phyloP scores from a whole-genome alignment of 805 yeast genomes.

The Cyberlindnera veronae region DNA sequence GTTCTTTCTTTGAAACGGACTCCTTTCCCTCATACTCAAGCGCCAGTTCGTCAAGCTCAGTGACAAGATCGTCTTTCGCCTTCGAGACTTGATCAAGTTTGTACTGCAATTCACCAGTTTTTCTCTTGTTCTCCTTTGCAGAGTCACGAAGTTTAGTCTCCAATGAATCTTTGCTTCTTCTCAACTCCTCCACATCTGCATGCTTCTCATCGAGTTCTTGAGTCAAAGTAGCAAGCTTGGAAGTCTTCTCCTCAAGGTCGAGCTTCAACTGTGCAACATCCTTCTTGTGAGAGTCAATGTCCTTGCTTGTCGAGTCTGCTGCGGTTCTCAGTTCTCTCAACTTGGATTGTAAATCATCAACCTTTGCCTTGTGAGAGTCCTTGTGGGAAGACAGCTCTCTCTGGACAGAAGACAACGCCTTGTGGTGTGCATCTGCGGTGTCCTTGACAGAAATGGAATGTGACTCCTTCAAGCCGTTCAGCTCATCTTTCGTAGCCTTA shows the following conservation, averaged over 20 bases:
- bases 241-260: conserved; percentile 1
- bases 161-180: not conserved
- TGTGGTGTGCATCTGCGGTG: conserved; percentile 4
- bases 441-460: conserved; percentile 3
- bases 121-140: not conserved
- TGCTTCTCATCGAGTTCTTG: conserved; percentile 4
- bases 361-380: conserved; percentile 4
- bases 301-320: conserved; percentile 2
- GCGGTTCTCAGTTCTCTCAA: not conserved
- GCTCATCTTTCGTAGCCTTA: conserved; percentile 5
- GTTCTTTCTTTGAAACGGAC: conserved; percentile 25
- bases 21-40: conserved; percentile 29
- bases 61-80: conserved; percentile 14
- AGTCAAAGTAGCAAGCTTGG: not conserved
- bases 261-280: conserved; percentile 1
- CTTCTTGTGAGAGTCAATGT: conserved; percentile 8
- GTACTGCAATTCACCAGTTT: conserved; percentile 4
- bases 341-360: not conserved
- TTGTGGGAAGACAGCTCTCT: conserved; percentile 7
- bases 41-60: conserved; percentile 25
- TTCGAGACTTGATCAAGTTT: conserved; percentile 6
- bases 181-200: conserved; percentile 2
- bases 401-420: conserved; percentile 3
- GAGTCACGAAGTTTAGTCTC: conserved; percentile 5
- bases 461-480: conserved; percentile 3